Percentiles rank a stretch among this genome's conserved stretches.
phyloP scores from a whole-genome alignment of 257 asterid genomes.

The Scutellaria baicalensis region DNA sequence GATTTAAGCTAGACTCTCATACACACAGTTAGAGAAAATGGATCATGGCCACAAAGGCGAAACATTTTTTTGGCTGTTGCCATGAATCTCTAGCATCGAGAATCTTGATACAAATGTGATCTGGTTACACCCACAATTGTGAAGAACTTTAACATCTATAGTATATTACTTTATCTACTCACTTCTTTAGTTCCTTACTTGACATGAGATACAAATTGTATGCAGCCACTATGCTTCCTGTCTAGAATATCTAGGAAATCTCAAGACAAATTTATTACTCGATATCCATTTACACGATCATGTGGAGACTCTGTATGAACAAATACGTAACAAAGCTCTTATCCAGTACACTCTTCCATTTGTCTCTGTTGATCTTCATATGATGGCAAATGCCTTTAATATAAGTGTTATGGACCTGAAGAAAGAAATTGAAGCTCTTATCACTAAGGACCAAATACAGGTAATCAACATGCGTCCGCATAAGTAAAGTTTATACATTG shows the following conservation, averaged over 20 bases:
- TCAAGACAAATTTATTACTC: slow-evolving; percentile 73
- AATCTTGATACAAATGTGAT: neutral
- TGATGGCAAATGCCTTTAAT: slow-evolving; percentile 97
- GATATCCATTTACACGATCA: slow-evolving; percentile 96
- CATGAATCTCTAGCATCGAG: neutral
- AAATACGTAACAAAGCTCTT: slow-evolving; percentile 93
- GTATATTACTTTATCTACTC: neutral
- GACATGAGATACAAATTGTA: neutral
- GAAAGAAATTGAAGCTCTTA: slow-evolving; percentile 92
- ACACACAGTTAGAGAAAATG: neutral
- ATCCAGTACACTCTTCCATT: slow-evolving; percentile 94
- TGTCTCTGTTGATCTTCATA: slow-evolving; percentile 79
- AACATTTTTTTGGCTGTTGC: neutral
- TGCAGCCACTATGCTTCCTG: slow-evolving; percentile 95
- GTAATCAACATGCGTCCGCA: slow-evolving; percentile 21
- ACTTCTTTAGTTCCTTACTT: neutral
- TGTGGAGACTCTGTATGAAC: slow-evolving; percentile 78
- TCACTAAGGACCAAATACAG: slow-evolving; percentile 87
- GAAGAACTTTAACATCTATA: neutral
- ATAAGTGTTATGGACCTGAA: slow-evolving; percentile 63
- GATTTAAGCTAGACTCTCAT: neutral
- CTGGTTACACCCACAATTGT: neutral
- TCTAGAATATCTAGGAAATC: slow-evolving; percentile 80
- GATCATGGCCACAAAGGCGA: neutral
- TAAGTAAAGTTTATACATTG: neutral